Evolutionary conservation across 2,329 filamentous ascomycete species (phyloP).

Genomic region (Aspergillaceae sp.): DNA sequence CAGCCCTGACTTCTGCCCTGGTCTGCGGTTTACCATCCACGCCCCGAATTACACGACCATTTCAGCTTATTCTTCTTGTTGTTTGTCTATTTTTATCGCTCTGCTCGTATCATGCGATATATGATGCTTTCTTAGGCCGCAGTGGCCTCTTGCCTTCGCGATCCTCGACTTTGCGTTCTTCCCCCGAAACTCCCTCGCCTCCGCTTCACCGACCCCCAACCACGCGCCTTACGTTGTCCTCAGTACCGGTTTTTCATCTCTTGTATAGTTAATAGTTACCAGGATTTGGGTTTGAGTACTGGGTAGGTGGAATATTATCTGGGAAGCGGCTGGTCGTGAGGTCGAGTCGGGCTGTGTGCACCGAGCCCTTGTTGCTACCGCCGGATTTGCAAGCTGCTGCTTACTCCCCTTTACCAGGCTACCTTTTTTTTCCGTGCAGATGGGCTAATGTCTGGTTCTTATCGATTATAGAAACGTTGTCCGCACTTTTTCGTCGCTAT

Average conservation of each 20-base stretch:
- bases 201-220: not conserved
- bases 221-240: not conserved
- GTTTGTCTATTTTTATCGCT: not conserved
- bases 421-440: not conserved
- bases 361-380: not conserved
- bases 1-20: not conserved
- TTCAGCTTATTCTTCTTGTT: not conserved
- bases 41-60: not conserved
- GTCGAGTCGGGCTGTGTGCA: not conserved
- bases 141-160: not conserved
- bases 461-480: not conserved
- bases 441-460: not conserved
- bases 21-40: not conserved
- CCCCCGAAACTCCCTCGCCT: not conserved
- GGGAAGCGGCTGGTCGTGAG: not conserved
- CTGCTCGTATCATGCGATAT: not conserved
- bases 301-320: not conserved
- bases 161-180: not conserved
- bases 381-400: not conserved
- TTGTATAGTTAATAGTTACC: not conserved
- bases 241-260: not conserved
- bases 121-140: not conserved
- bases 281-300: not conserved
- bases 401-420: not conserved
- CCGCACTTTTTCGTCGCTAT: not conserved